Percentiles rank a stretch among this genome's conserved stretches.
Evolutionary conservation across 164 flowering plant species (phyloP).

Genomic region (Liriodendron chinense): DNA sequence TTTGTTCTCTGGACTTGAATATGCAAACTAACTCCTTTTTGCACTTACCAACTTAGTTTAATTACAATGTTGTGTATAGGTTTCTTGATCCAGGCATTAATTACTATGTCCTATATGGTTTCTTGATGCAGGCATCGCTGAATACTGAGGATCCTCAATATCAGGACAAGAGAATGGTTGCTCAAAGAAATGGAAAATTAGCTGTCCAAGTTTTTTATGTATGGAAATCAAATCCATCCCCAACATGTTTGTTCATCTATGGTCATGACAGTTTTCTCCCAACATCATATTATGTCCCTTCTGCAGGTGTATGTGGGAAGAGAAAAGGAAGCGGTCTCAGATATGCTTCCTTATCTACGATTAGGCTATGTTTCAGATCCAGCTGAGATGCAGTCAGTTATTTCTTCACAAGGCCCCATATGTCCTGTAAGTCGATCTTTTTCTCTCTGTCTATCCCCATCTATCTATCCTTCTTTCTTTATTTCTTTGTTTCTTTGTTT

Average conservation of each 20-base stretch:
- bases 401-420: conserved; percentile 90
- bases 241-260: neutral
- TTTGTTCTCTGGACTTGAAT: neutral
- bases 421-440: conserved; percentile 69
- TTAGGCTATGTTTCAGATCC: conserved; percentile 93
- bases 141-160: conserved; percentile 96
- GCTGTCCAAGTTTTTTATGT: conserved; percentile 78
- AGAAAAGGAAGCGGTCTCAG: conserved; percentile 83
- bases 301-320: conserved; percentile 75
- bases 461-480: neutral
- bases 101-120: neutral
- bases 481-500: too few species aligned
- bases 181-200: conserved; percentile 88
- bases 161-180: conserved; percentile 95
- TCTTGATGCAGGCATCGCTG: conserved; percentile 66
- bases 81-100: conserved; percentile 3
- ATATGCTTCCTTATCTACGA: conserved; percentile 93
- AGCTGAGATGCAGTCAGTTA: conserved; percentile 89
- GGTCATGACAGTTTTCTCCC: neutral
- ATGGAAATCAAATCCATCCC: conserved; percentile 18
- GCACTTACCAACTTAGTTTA: neutral
- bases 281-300: conserved; percentile 1
- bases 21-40: neutral
- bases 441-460: neutral
- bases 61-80: neutral